Base-by-base conservation (phyloP, 176 grass and related monocot species). In the Carex pumila region DNA sequence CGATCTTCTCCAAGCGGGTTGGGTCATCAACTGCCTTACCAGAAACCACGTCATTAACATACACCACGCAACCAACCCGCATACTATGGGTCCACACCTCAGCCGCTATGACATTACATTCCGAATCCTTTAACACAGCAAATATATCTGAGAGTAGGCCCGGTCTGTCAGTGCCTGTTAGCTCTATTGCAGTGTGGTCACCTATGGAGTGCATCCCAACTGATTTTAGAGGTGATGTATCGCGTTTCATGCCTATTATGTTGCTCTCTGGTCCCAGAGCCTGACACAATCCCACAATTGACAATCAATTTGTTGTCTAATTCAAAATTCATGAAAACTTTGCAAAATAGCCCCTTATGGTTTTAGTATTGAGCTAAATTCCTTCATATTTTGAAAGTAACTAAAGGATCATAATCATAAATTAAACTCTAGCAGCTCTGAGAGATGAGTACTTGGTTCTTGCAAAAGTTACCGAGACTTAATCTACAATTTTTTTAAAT, bases 101-200 rank as follows among this genome's bases (percentile, higher is more conserved):
- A 41, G 95, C 95, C 2, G 90, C 95, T 56, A 98, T 84, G 13
- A 98, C 92, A 82, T 98, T 98, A 88, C 92, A 94, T 59, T 83
- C 79, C 13, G 92, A 88, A 53, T 94, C 84, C 34, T 92, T 91
- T 47, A 98, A 77, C 9, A 98, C 92, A 12, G 92, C 92, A 71
- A 98, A 98, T 60, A 98, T 86, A 76, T 94, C 95, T 2, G 95
- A 98, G 11, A 98, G 92, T 21, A 98, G 91, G 49, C 95, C 95
- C 2, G 91, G 92, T 22, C 95, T 60, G 87, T 98, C 95, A 12
- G 92, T 89, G 12, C 95, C 95, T 85, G 88, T 93, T 36, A 98
- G 89, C 88, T 98, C 95, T 64, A 98, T 91, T 60, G 95, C 89
- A 18, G 87, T 90, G 84, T 98, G 91, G 85, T 93, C 92, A 18